These are phyloP conservation scores for Ascochyta lentis DNA, from an alignment of 2,329 filamentous ascomycete species.

Conservation along the genomic window DNA sequence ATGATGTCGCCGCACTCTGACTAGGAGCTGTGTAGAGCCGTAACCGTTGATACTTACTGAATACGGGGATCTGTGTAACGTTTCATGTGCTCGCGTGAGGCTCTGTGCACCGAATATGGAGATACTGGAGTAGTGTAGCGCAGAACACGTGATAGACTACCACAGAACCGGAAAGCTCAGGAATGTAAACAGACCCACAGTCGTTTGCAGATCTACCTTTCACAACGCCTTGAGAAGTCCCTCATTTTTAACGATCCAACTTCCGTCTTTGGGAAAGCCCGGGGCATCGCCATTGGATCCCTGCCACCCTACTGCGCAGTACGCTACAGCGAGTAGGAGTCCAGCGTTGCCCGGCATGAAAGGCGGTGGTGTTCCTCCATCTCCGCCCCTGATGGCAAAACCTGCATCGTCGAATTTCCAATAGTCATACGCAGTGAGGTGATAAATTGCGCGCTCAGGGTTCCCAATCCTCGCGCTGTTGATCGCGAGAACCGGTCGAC, in stretches of 20 bases:
- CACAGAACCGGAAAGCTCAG: slow-evolving; percentile 2
- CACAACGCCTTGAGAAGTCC: slow-evolving; percentile 28
- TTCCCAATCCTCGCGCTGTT: slow-evolving; percentile 38
- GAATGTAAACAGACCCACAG: slow-evolving; percentile 12
- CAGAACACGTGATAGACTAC: slow-evolving; percentile 2
- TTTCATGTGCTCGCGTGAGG: slow-evolving; percentile 2
- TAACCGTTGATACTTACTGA: not conserved
- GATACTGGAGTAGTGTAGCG: slow-evolving; percentile 1
- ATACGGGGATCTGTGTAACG: slow-evolving; percentile 3
- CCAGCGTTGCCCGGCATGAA: slow-evolving; percentile 62
- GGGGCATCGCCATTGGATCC: slow-evolving; percentile 46
- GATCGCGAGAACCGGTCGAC: slow-evolving; percentile 39
- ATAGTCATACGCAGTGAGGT: slow-evolving; percentile 57
- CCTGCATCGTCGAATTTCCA: slow-evolving; percentile 62
- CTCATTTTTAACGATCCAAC: slow-evolving; percentile 32
- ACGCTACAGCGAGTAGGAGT: slow-evolving; percentile 58
- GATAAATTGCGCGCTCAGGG: slow-evolving; percentile 36
- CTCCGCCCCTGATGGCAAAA: slow-evolving; percentile 60
- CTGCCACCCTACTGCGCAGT: slow-evolving; percentile 63
- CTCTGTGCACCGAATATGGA: slow-evolving; percentile 2
- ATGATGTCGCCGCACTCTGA: slow-evolving; percentile 3
- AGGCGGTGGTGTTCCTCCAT: slow-evolving; percentile 61
- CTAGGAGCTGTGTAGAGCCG: not conserved
- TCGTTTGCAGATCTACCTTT: slow-evolving; percentile 14
- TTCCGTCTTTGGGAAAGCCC: slow-evolving; percentile 31